Conservation (phyloP, 345 rosid genomes). For the Hibiscus syriacus region DNA sequence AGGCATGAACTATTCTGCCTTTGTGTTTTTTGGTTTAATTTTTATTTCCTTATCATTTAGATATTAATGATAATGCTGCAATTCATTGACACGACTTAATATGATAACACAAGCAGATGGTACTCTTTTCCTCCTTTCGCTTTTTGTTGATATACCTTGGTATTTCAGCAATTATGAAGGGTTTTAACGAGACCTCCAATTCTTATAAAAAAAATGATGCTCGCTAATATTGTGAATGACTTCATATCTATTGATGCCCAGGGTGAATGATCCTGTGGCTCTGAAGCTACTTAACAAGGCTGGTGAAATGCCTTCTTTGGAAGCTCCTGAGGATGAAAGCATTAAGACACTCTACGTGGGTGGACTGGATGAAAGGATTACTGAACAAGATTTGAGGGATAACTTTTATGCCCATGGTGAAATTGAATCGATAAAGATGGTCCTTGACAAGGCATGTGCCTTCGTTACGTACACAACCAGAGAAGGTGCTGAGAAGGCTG, state of each 20-base stretch:
- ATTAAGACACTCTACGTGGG: background rate
- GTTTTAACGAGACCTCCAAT: too few relatives aligned
- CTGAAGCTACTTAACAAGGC: background rate
- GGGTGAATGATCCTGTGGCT: background rate
- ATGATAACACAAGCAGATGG: background rate
- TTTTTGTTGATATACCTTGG: too few relatives aligned
- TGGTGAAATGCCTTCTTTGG: background rate
- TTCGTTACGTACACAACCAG: conserved; percentile 83
- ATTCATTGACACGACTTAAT: background rate
- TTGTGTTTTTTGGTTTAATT: background rate
- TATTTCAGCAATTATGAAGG: too few relatives aligned
- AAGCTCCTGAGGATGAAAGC: background rate
- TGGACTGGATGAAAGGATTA: background rate
- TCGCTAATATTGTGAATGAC: background rate
- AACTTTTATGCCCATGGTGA: conserved; percentile 2
- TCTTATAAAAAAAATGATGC: too few relatives aligned
- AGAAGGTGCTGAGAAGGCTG: conserved; percentile 95
- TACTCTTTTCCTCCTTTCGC: background rate
- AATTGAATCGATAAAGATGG: background rate
- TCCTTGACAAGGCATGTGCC: conserved; percentile 38
- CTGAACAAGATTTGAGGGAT: background rate
- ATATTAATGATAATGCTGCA: background rate
- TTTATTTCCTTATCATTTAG: too few relatives aligned
- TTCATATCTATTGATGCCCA: background rate
- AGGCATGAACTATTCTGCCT: background rate